These are phyloP conservation scores for Ceratobasidium sp. DNA, from an alignment of 1,284 basidiomycete genomes.

Conservation along the genomic window DNA sequence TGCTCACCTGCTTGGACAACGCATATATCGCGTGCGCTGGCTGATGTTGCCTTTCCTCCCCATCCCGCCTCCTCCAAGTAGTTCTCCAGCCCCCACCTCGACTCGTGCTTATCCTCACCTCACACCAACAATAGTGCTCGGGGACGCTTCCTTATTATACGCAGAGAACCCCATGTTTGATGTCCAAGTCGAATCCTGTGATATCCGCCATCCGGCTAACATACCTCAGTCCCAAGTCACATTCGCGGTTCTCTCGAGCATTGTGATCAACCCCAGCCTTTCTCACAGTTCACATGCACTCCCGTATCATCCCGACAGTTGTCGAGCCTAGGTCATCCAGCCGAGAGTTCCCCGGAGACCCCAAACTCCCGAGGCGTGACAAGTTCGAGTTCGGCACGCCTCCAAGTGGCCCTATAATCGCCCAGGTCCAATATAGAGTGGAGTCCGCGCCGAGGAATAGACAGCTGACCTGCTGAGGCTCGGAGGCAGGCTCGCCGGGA, in stretches of 20 bases:
- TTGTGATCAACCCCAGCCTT: background rate
- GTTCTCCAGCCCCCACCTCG: too few relatives aligned
- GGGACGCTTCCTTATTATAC: background rate
- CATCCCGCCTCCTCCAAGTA: too few relatives aligned
- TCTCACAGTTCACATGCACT: background rate
- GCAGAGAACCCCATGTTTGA: background rate
- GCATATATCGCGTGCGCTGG: too few relatives aligned
- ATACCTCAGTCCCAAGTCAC: background rate
- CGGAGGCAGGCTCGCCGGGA: too few relatives aligned
- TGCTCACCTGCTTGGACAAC: too few relatives aligned
- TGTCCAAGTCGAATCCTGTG: background rate
- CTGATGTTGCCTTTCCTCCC: too few relatives aligned
- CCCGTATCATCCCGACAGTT: background rate
- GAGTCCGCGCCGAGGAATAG: too few relatives aligned
- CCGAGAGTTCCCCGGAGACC: background rate
- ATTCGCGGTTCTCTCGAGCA: background rate
- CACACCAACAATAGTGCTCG: background rate
- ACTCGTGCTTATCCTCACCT: too few relatives aligned
- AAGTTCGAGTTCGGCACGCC: background rate
- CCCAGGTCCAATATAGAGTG: background rate
- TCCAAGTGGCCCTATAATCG: background rate
- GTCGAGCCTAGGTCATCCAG: background rate
- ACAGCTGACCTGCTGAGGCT: too few relatives aligned
- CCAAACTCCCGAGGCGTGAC: background rate
- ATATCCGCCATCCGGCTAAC: background rate